phyloP scores from a whole-genome alignment of 1,284 basidiomycete species.

The Fomitopsis schrenkii region DNA sequence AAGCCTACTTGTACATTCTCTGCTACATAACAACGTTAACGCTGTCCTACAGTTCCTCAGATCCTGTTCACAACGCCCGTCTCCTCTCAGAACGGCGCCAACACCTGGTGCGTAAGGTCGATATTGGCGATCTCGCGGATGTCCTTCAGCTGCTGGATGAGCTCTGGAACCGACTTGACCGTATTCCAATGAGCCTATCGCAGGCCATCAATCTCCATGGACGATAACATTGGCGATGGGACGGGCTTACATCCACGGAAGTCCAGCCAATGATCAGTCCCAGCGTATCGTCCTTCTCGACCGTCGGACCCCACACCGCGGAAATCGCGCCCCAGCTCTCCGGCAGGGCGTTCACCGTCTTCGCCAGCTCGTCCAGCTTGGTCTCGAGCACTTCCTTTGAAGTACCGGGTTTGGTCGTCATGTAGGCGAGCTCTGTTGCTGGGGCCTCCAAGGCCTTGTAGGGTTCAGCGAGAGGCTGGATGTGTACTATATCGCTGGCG shows the following conservation, averaged over 20 bases:
- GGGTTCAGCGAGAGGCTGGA: conserved; percentile 15
- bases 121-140: conserved; percentile 10
- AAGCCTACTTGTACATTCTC: neutral
- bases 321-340: conserved; percentile 7
- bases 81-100: neutral
- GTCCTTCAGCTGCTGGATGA: conserved; percentile 3
- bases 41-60: neutral
- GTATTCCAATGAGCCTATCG: conserved; percentile 13
- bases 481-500: conserved; percentile 13
- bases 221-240: neutral
- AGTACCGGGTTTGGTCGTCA: conserved; percentile 14
- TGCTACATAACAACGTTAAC: neutral
- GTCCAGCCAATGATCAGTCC: conserved; percentile 18
- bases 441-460: conserved; percentile 19
- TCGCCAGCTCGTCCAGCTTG: conserved; percentile 9
- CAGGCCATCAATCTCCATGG: neutral
- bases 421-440: conserved; percentile 17
- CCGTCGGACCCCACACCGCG: conserved; percentile 16
- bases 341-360: conserved; percentile 7
- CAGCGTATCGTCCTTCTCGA: conserved; percentile 13
- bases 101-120: conserved; percentile 3
- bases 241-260: conserved; percentile 16
- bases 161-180: conserved; percentile 11
- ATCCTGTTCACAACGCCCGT: too few relatives aligned
- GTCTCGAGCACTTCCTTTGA: conserved; percentile 10